Base-by-base conservation (phyloP, 2,329 filamentous ascomycete genomes). In the Colletotrichum lentis region DNA sequence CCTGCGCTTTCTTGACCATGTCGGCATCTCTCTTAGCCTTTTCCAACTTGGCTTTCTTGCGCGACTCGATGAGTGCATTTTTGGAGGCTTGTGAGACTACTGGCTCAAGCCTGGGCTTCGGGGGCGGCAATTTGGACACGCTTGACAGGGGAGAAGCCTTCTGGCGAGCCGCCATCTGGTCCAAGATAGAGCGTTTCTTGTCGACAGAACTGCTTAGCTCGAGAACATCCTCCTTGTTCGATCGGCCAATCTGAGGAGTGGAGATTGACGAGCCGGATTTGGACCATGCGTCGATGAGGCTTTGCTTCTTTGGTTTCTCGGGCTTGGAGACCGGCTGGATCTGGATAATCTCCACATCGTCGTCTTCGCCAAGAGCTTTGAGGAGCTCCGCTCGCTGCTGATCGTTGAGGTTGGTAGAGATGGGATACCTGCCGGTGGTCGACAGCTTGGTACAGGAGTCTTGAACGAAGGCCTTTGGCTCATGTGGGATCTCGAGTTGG, bases 321-420 rank as follows among this genome's bases (percentile, higher is more conserved):
- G 73, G 77, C 53, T 69, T 77, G 52, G 69, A 73, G 68, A 71
- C 76, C 24, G 74, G 76, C 57, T 75, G 82, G 18, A 80, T 74
- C 57, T 82, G 78, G 22, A 84, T 76, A 46, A 86, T 81, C 68
- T 85, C 80, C 12, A 87, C 78, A 39, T 88, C 86, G 52, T 85
- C 82, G 5, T 87, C 85, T 64, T 89, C 85, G 31, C 86, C 86
- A 18, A 90, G 77, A 10, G 86, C 88, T 73, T 88, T 85, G 58
- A 89, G 80, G 43, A 98, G 83, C 78, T 97, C 92, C 12, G 94
- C 95, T 72, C 94, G 93, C 76, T 98, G 94, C 64, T 91, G 89
- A 43, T 88, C 86, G 14, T 87, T 92, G 72, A 98, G 81, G 73
- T 97, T 97, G 2, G 94, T 97, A 73, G 87, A 90, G 71, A 90